Percentiles rank a stretch among this genome's conserved stretches.
Evolutionary conservation across 176 grass and related monocot species (phyloP).

Genomic region (Eleusine indica): DNA sequence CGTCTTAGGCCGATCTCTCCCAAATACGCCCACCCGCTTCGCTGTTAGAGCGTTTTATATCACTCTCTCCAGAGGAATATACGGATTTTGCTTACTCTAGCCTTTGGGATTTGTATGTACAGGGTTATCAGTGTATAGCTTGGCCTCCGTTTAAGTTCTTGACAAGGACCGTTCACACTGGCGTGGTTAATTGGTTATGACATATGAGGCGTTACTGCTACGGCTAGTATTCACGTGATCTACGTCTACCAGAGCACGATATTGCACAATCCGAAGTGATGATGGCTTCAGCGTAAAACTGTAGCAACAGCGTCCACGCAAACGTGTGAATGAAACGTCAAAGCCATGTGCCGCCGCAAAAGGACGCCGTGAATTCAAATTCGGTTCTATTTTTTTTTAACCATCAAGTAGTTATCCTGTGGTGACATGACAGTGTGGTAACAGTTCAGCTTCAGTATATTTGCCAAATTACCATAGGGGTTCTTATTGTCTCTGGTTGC

Average conservation of each 20-base stretch:
- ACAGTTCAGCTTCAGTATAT: too few relatives aligned
- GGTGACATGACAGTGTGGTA: conserved; percentile 8
- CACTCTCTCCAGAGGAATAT: background rate
- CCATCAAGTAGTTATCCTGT: background rate
- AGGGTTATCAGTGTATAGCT: background rate
- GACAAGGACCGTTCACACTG: background rate
- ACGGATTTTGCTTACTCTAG: background rate
- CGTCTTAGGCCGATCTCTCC: background rate
- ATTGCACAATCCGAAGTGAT: background rate
- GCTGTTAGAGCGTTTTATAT: conserved; percentile 16
- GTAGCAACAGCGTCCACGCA: background rate
- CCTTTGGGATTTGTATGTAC: background rate
- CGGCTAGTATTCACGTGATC: conserved; percentile 13
- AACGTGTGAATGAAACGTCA: background rate
- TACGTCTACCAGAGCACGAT: background rate
- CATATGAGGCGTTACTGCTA: background rate
- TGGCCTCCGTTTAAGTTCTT: background rate
- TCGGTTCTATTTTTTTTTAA: background rate
- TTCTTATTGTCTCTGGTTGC: too few relatives aligned
- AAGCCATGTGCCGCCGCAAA: background rate
- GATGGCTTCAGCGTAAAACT: conserved; percentile 10
- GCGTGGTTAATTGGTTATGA: background rate
- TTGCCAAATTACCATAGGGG: too few relatives aligned
- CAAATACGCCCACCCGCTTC: background rate
- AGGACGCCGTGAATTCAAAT: background rate